phyloP scores from a whole-genome alignment of 2,329 filamentous ascomycete genomes.

The Fusarium continuum region DNA sequence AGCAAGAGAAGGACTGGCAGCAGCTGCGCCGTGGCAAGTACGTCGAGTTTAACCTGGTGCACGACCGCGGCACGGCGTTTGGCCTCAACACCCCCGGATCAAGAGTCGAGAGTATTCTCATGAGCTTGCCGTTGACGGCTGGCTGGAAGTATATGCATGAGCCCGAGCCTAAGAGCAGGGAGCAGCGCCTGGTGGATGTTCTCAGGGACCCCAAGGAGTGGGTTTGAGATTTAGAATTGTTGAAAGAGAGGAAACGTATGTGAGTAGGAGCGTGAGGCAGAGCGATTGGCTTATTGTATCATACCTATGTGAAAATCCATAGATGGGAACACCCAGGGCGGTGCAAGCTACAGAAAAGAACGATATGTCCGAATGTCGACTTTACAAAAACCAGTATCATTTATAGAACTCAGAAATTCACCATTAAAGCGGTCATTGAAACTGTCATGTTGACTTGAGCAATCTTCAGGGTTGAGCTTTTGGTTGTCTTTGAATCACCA shows the following conservation, averaged over 20 bases:
- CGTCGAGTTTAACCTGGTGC: conserved; percentile 97
- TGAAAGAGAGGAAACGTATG: neutral
- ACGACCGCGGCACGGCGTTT: conserved; percentile 94
- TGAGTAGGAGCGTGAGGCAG: conserved; percentile 9
- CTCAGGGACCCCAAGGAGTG: conserved; percentile 72
- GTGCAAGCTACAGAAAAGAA: conserved; percentile 25
- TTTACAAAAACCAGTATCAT: conserved; percentile 14
- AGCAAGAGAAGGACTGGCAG: conserved; percentile 93
- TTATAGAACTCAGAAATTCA: neutral
- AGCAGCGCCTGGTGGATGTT: conserved; percentile 82
- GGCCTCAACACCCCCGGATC: conserved; percentile 92
- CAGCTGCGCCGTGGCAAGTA: conserved; percentile 94
- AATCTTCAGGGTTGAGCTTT: neutral
- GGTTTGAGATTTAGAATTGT: conserved; percentile 57
- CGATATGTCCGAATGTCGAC: neutral
- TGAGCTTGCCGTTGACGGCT: conserved; percentile 94
- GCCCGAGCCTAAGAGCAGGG: conserved; percentile 76
- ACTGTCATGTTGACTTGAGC: neutral
- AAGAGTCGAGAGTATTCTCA: conserved; percentile 94
- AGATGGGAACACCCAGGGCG: conserved; percentile 29
- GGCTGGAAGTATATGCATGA: conserved; percentile 97
- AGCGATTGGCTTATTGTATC: conserved; percentile 37
- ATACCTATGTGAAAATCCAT: conserved; percentile 33
- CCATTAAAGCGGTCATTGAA: neutral
- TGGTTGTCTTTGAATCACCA: neutral